phyloP scores from a whole-genome alignment of 2,329 filamentous ascomycete species.

The Aspergillus felis region DNA sequence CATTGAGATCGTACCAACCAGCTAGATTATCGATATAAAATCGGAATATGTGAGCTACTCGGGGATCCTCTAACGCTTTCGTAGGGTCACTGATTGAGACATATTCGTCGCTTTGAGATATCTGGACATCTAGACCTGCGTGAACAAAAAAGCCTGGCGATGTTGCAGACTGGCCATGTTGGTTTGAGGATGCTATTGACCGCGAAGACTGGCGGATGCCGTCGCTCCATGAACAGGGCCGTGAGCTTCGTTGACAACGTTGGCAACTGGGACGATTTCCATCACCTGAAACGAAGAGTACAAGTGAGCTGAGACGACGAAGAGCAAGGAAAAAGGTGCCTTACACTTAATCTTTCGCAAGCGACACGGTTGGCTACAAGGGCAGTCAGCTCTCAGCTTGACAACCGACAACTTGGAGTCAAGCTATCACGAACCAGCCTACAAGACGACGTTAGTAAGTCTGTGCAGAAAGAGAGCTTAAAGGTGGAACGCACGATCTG shows the following conservation, averaged over 20 bases:
- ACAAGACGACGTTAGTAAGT: neutral
- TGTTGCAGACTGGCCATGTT: neutral
- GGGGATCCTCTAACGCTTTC: constrained; percentile 4
- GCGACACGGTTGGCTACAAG: constrained; percentile 4
- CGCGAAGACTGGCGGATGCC: neutral
- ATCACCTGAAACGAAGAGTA: constrained; percentile 1
- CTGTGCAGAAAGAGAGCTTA: neutral
- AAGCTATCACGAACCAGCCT: neutral
- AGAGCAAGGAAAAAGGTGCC: neutral
- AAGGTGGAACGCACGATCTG: neutral
- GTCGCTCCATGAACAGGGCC: constrained; percentile 2
- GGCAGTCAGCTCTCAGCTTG: neutral
- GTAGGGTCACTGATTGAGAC: constrained; percentile 7
- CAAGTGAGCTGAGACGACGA: neutral
- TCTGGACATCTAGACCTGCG: neutral
- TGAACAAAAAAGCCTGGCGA: neutral
- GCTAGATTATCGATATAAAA: constrained; percentile 39
- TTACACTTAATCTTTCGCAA: constrained; percentile 7
- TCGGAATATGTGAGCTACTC: constrained; percentile 29
- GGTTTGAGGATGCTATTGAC: neutral
- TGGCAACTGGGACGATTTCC: constrained; percentile 1
- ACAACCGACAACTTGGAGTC: neutral
- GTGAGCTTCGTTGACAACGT: constrained; percentile 1
- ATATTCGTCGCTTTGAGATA: neutral
- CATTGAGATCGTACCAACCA: constrained; percentile 48